Evolutionary conservation across 2,329 filamentous ascomycete genomes (phyloP).

Genomic region (Penicillium sp.): DNA sequence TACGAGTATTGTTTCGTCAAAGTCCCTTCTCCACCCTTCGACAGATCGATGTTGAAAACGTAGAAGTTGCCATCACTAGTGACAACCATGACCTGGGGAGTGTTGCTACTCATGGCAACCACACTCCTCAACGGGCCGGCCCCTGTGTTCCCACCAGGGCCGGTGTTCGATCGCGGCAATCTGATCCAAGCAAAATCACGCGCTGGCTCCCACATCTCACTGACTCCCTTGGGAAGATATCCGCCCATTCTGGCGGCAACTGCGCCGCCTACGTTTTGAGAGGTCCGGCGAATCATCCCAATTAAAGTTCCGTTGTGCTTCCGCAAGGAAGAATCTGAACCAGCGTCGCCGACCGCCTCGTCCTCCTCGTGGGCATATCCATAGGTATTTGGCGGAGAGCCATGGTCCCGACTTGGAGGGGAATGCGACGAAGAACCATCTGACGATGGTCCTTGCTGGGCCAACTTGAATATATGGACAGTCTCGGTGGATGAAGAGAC

Average conservation of each 20-base stretch:
- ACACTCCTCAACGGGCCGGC: slow-evolving; percentile 73
- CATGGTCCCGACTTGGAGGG: slow-evolving; percentile 24
- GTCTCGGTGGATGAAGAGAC: slow-evolving; percentile 96
- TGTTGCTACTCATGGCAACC: slow-evolving; percentile 94
- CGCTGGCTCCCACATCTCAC: slow-evolving; percentile 95
- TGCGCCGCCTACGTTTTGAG: slow-evolving; percentile 85
- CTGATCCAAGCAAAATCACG: slow-evolving; percentile 97
- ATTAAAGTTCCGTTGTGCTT: slow-evolving; percentile 73
- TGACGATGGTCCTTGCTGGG: slow-evolving; percentile 35
- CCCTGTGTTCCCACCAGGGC: slow-evolving; percentile 35
- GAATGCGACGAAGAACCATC: slow-evolving; percentile 30
- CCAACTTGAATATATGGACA: slow-evolving; percentile 89
- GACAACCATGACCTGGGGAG: slow-evolving; percentile 95
- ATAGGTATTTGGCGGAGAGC: slow-evolving; percentile 26
- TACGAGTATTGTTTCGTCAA: slow-evolving; percentile 91
- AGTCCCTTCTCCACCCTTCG: slow-evolving; percentile 87
- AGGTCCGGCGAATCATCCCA: slow-evolving; percentile 88
- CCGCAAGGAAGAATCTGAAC: slow-evolving; percentile 38
- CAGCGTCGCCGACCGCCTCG: slow-evolving; percentile 29
- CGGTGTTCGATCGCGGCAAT: slow-evolving; percentile 64
- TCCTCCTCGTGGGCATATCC: slow-evolving; percentile 31
- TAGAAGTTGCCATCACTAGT: slow-evolving; percentile 95
- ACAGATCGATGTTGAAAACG: slow-evolving; percentile 92
- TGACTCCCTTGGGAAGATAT: slow-evolving; percentile 88
- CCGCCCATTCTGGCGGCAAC: slow-evolving; percentile 86